Conservation (phyloP, 2,329 filamentous ascomycete genomes). For the Exophiala sp. region DNA sequence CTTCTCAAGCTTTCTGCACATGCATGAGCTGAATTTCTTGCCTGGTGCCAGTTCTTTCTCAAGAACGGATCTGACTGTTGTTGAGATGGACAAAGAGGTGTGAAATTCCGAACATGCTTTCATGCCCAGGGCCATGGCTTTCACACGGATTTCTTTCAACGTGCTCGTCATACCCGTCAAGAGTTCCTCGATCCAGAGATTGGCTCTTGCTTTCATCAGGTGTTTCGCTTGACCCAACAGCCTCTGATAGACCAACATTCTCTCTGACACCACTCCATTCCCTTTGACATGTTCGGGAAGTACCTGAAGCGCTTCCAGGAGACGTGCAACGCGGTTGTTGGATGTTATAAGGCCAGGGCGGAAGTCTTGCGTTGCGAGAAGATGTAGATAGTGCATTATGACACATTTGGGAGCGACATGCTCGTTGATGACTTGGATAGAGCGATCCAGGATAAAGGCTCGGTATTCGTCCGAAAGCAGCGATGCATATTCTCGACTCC, state of each 20-base stretch:
- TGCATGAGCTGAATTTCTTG: slow-evolving; percentile 65
- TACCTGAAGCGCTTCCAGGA: slow-evolving; percentile 67
- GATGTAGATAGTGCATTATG: slow-evolving; percentile 72
- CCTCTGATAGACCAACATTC: slow-evolving; percentile 74
- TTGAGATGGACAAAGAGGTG: slow-evolving; percentile 64
- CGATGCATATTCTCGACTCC: slow-evolving; percentile 66
- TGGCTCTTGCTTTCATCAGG: slow-evolving; percentile 65
- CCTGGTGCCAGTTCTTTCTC: slow-evolving; percentile 51
- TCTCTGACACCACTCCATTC: slow-evolving; percentile 74
- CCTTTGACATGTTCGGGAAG: slow-evolving; percentile 72
- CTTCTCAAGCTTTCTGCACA: slow-evolving; percentile 62
- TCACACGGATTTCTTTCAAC: slow-evolving; percentile 69
- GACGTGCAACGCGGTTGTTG: slow-evolving; percentile 57
- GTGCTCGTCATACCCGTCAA: slow-evolving; percentile 77
- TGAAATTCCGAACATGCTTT: slow-evolving; percentile 68
- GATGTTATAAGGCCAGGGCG: slow-evolving; percentile 53
- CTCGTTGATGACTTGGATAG: slow-evolving; percentile 70
- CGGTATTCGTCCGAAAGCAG: slow-evolving; percentile 75
- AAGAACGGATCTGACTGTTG: slow-evolving; percentile 56
- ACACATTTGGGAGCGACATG: slow-evolving; percentile 69
- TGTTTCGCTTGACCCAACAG: slow-evolving; percentile 68
- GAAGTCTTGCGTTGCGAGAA: slow-evolving; percentile 79
- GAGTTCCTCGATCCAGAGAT: slow-evolving; percentile 77
- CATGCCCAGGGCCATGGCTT: slow-evolving; percentile 70
- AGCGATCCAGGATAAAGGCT: slow-evolving; percentile 74